Evolutionary conservation across 768 basidiomycete species (phyloP).

Genomic region (Mycena indigotica): DNA sequence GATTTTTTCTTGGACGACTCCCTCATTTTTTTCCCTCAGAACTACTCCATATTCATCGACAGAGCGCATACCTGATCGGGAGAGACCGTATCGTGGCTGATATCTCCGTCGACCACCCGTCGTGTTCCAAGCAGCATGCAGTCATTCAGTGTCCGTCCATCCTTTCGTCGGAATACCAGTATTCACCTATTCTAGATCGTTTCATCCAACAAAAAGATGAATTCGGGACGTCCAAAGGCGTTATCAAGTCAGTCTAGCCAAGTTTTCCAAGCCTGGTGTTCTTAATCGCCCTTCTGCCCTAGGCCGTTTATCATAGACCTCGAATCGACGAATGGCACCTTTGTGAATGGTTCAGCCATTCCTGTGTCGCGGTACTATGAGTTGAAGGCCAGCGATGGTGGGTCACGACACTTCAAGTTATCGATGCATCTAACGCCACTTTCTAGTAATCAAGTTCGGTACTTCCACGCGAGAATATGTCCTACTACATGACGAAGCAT

Average conservation of each 20-base stretch:
- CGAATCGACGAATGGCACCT: constrained; percentile 96
- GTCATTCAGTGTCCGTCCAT: constrained; percentile 82
- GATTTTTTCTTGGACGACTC: background rate
- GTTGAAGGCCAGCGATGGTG: constrained; percentile 77
- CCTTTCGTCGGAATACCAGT: background rate
- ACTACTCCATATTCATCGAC: constrained; percentile 86
- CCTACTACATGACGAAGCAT: constrained; percentile 76
- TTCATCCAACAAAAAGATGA: constrained; percentile 87
- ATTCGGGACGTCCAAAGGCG: constrained; percentile 74
- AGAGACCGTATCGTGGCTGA: constrained; percentile 85
- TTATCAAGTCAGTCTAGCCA: constrained; percentile 70
- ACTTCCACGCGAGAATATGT: constrained; percentile 83
- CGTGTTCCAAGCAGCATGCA: constrained; percentile 97
- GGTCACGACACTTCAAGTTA: too few species aligned
- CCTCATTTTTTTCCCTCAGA: constrained; percentile 48
- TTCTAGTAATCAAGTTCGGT: constrained; percentile 82
- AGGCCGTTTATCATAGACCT: constrained; percentile 98
- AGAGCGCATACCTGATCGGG: constrained; percentile 93
- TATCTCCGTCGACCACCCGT: constrained; percentile 92
- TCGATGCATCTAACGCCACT: constrained; percentile 1
- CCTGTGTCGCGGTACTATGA: constrained; percentile 89
- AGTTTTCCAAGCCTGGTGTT: too few species aligned
- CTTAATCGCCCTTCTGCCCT: constrained; percentile 6
- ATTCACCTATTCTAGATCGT: constrained; percentile 54
- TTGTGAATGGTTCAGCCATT: constrained; percentile 84